phyloP scores from a whole-genome alignment of 176 grass and related monocot genomes.

The Olyra latifolia region DNA sequence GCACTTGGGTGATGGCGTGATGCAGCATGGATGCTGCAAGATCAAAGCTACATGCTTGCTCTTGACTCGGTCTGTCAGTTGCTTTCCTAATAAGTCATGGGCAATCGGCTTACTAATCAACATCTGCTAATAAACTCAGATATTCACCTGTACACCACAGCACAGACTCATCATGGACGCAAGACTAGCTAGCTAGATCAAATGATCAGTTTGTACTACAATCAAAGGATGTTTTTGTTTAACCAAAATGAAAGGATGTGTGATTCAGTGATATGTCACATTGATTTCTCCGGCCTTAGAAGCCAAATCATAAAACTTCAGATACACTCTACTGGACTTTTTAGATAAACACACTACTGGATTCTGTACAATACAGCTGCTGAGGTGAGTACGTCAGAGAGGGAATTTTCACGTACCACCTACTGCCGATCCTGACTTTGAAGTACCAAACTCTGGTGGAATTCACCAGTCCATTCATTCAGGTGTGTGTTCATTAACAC shows the following conservation, averaged over 20 bases:
- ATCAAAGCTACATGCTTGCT: not conserved
- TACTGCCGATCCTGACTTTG: no score
- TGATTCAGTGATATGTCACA: not conserved
- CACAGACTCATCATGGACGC: not conserved
- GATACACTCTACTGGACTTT: not conserved
- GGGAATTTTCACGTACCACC: not conserved
- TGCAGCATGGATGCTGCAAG: not conserved
- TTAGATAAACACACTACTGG: not conserved
- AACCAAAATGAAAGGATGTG: no score
- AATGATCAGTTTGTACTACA: no score
- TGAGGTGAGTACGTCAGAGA: not conserved
- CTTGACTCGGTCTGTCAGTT: not conserved
- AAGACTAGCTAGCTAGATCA: not conserved
- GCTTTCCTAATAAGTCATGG: not conserved
- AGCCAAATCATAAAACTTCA: not conserved
- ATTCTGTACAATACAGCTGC: not conserved
- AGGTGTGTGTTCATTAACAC: no score
- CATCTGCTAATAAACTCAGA: not conserved
- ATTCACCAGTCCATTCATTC: no score
- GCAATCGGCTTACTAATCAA: not conserved
- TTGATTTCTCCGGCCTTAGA: not conserved
- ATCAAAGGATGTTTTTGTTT: no score
- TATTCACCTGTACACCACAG: not conserved
- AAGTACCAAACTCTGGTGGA: no score
- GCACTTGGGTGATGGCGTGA: not conserved